Evolutionary conservation across 192 early-diverging fungal species (phyloP), one percentile per base, ranked within the genome.

Genomic region (Kappamyces sp.): DNA sequence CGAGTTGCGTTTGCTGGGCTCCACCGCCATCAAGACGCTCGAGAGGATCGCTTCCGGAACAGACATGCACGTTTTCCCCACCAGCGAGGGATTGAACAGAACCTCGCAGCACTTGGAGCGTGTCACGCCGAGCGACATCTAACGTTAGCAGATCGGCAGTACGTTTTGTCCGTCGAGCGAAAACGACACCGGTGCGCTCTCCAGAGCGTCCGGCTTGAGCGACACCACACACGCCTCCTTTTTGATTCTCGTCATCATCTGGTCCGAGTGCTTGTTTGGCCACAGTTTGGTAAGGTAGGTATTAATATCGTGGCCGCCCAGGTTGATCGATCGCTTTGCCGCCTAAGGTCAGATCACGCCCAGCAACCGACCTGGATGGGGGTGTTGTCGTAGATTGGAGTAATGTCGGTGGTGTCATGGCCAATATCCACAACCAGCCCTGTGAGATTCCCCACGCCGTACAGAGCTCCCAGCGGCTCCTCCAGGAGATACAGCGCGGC

Each of bases 361-460:
- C 41, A 2, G 43, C 13, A 63, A 9, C 3, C 37, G 47, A 5
- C 39, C 33, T 33, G 6, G 15, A 36, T 10, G 33, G 31, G 35
- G 51, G 13, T 5, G 41, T 8, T 4, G 60, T 3, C 4, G 53
- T 4, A 31, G 13, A 51, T 12, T 5, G 60, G 15, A 9, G 31
- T 23, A 36, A 47, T 35, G 5, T 35, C 85, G 40, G 89, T 94
- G 6, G 73, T 81, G 35, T 84, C 72, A 58, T 96, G 86, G 15
- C 96, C 96, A 74, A 98, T 83, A 66, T 98, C 92, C 40, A 97
- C 80, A 36, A 97, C 87, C 0, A 95, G 63, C 15, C 92, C 96
- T 2, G 84, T 87, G 3, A 86, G 70, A 5, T 81, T 63, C 35
- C 84, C 88, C 60, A 83, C 84, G 3, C 87, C 93, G 65, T 88